Base-by-base conservation (phyloP, 768 basidiomycete species). In the Amanita molliuscula region DNA sequence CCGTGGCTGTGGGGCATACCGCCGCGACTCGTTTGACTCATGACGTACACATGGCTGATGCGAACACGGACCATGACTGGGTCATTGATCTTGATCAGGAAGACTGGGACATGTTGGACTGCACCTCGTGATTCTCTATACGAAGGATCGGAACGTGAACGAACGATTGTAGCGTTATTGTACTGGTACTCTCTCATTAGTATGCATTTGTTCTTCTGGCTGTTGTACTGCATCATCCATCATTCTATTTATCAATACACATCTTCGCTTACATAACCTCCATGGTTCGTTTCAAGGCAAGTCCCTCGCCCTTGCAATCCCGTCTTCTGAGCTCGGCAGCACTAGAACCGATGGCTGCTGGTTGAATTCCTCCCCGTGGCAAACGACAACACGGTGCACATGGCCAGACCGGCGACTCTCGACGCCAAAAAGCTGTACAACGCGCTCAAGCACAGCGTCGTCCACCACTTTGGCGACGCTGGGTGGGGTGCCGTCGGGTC, bases 321-420 rank as follows among this genome's bases (percentile, higher is more conserved):
- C 31, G 44, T 38, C 52, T 25, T 47, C 50, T 34, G 56, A 26
- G 36, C 31, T 31, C 4, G 42, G 2, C 23, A 7, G 21, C 15
- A 6, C 18, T 54, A 91, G 89, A 93, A 92, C 62, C 78, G 91
- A 33, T 92, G 90, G 87, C 65, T 94, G 9, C 78, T 95, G 28
- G 81, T 92, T 48, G 90, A 95, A 64, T 82, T 94, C 59, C 75
- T 93, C 33, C 67, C 74, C 1, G 62, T 76, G 7, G 62, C 66
- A 18, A 55, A 61, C 60, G 51, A 61, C 18, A 59, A 54, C 41
- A 53, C 47, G 41, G 63, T 44, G 16, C 51, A 46, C 48, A 29
- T 55, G 38, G 38, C 18, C 31, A 46, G 20, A 34, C 25, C 37
- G 25, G 36, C 38, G 41, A 58, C 64, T 43, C 59, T 86, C 9